Evolutionary conservation across 2,329 filamentous ascomycete species (phyloP).

Genomic region (Talaromyces sp.): DNA sequence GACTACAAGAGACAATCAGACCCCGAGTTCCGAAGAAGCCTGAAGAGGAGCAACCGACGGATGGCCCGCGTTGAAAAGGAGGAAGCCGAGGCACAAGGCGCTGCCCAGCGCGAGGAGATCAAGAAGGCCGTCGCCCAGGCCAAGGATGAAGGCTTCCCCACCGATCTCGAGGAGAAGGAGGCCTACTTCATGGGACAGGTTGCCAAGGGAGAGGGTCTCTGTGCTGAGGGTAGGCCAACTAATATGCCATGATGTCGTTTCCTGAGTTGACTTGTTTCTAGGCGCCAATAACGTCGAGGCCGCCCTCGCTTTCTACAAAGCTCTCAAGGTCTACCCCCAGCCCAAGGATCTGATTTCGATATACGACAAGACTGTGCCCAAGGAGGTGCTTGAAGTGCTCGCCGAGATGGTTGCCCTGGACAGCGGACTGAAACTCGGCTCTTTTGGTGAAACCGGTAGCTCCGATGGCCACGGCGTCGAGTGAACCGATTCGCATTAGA

Average conservation of each 20-base stretch:
- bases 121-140: constrained; percentile 71
- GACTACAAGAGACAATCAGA: constrained; percentile 61
- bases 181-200: constrained; percentile 96
- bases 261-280: constrained; percentile 17
- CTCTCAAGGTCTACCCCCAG: constrained; percentile 94
- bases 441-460: constrained; percentile 27
- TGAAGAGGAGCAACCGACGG: constrained; percentile 47
- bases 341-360: constrained; percentile 89
- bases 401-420: constrained; percentile 98
- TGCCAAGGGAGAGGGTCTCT: constrained; percentile 77
- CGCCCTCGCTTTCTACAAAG: constrained; percentile 94
- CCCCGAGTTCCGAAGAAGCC: constrained; percentile 55
- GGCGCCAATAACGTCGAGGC: constrained; percentile 61
- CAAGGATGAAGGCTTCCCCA: constrained; percentile 86
- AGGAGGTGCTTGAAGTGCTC: constrained; percentile 93
- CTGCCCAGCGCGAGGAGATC: constrained; percentile 58
- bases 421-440: constrained; percentile 60
- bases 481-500: constrained; percentile 17
- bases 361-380: constrained; percentile 97
- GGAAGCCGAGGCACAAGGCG: constrained; percentile 42
- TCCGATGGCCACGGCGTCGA: constrained; percentile 33
- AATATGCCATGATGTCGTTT: background rate
- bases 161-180: constrained; percentile 87
- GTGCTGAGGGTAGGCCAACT: constrained; percentile 66
- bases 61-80: constrained; percentile 44